These are phyloP conservation scores for Lactarius sanguifluus DNA, from an alignment of 768 basidiomycete species.

Conservation along the genomic window DNA sequence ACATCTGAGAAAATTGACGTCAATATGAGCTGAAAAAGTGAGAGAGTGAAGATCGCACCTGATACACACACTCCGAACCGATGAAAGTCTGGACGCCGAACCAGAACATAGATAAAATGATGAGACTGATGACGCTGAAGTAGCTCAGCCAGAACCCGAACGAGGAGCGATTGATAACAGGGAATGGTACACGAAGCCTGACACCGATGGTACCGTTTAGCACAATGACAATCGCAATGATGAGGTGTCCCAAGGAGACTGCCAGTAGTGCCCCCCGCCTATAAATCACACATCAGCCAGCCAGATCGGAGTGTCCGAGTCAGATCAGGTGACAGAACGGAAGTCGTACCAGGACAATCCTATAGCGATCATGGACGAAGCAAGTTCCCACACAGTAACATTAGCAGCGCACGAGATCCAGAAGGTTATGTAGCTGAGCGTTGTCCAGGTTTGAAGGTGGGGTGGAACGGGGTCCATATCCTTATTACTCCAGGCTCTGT, in stretches of 20 bases:
- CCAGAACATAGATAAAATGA: constrained; percentile 82
- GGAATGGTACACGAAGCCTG: constrained; percentile 72
- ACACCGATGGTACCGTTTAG: constrained; percentile 79
- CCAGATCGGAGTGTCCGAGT: background rate
- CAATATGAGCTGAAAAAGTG: background rate
- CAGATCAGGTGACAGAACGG: background rate
- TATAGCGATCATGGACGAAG: constrained; percentile 70
- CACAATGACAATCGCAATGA: constrained; percentile 72
- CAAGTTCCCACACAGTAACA: constrained; percentile 51
- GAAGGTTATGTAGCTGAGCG: constrained; percentile 65
- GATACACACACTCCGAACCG: constrained; percentile 72
- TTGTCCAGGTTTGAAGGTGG: constrained; percentile 61
- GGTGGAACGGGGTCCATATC: constrained; percentile 77
- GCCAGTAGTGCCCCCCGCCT: constrained; percentile 67
- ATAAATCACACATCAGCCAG: background rate
- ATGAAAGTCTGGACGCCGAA: constrained; percentile 65
- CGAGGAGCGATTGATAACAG: constrained; percentile 77
- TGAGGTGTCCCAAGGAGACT: constrained; percentile 70
- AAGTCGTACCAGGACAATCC: constrained; percentile 67
- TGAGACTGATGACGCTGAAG: constrained; percentile 76
- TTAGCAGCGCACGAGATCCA: constrained; percentile 43
- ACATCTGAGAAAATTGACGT: constrained; percentile 43
- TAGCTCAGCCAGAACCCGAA: constrained; percentile 92
- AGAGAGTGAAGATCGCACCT: constrained; percentile 35
- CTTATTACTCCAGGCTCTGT: constrained; percentile 61